Base-by-base conservation (phyloP, 106 monocot species). In the Platanthera zijinensis region DNA sequence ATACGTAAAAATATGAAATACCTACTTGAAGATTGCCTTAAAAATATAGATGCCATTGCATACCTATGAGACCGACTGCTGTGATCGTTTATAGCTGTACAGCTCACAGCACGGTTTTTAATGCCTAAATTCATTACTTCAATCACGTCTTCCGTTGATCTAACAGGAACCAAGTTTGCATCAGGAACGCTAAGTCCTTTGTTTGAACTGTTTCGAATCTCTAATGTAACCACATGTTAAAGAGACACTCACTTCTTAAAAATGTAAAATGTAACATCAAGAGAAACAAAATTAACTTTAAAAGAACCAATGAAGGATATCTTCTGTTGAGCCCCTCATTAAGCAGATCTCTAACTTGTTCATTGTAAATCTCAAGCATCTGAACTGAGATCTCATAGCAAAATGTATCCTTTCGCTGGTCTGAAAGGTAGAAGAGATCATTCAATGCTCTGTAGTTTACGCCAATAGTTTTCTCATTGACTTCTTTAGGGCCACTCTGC, bases 11-110 rank as follows among this genome's bases (percentile, higher is more conserved):
- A 8, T 25, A 25, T 64, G 64, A 28, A 64, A 30, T 39, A 39
- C 39, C 39, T 39, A 39, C 39, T 39, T 39, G 39, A 66, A 66
- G 5, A 66, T 39, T 11, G 66, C 4, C 66, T 66, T 66, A 11
- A 66, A 66, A 64, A 64, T 5, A 5, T 28, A 3, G 14, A 54
- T 15, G 30, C 47, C 48, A 78, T 63, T 47, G 14, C 54, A 59
- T 32, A 99, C 99, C 99, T 99, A 69, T 99, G 99, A 77, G 99
- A 99, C n/a, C 99, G 94, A 82, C 99, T 99, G 63, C 99, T 99
- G 30, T 88, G 87, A 70, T 99, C 94, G 78, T 99, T 99, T 79
- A 99, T 80, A 69, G 99, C 88, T 48, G 99, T 99, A 50, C 87
- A 72, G 83, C 86, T 39, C 13, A 99, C 94, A 51, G 85, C 90